Percentiles rank a stretch among this genome's conserved stretches.
These are phyloP conservation scores for Psilocybe tampanensis DNA, from an alignment of 768 basidiomycete genomes.

Conservation along the genomic window DNA sequence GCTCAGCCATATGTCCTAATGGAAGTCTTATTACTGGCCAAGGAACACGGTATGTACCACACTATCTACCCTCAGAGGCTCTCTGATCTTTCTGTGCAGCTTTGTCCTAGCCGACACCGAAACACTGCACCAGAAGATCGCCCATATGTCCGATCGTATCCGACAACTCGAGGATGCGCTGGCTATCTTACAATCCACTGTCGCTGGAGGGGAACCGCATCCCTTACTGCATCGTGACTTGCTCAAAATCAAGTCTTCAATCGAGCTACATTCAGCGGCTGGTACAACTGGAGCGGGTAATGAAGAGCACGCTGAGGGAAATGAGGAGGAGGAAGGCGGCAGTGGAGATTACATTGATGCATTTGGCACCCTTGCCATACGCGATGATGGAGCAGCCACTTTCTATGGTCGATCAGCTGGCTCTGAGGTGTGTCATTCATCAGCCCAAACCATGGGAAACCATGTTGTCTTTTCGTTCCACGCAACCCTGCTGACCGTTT, in stretches of 20 bases:
- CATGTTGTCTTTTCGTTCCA: constrained; percentile 1
- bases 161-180: constrained; percentile 74
- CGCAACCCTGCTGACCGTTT: neutral
- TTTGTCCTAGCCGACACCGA: constrained; percentile 77
- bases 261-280: constrained; percentile 64
- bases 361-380: constrained; percentile 70
- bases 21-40: constrained; percentile 78
- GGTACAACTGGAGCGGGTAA: constrained; percentile 5
- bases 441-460: too few species aligned
- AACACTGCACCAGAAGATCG: constrained; percentile 67
- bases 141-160: constrained; percentile 70
- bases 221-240: constrained; percentile 63
- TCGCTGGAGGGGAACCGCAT: constrained; percentile 50
- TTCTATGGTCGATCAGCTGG: constrained; percentile 77
- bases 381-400: constrained; percentile 69
- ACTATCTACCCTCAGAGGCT: neutral
- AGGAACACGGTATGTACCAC: constrained; percentile 61
- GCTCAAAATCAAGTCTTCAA: constrained; percentile 65
- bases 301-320: constrained; percentile 26
- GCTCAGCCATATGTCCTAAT: constrained; percentile 78
- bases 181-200: constrained; percentile 50
- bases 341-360: constrained; percentile 62
- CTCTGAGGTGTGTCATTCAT: constrained; percentile 59
- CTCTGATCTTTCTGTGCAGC: constrained; percentile 30
- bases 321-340: constrained; percentile 32